Evolutionary conservation across 1,139 yeast species (phyloP).

Genomic region (Diutina scorzettiae): DNA sequence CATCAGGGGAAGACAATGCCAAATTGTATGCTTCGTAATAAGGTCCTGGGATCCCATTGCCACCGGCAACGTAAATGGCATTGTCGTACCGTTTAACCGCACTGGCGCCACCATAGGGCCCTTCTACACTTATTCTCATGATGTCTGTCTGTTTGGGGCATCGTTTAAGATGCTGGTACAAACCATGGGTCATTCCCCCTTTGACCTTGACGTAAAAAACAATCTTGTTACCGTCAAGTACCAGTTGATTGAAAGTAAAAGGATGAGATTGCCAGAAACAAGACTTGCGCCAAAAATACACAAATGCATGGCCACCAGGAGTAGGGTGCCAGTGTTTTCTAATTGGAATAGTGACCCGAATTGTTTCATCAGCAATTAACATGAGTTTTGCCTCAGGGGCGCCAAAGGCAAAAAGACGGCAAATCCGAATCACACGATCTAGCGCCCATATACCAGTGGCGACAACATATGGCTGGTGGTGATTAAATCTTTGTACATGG

Average conservation of each 20-base stretch:
- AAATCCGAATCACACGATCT: neutral
- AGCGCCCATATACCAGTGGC: conserved; percentile 1
- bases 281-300: conserved; percentile 31
- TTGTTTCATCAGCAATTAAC: conserved; percentile 4
- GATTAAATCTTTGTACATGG: conserved; percentile 27
- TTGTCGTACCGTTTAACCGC: conserved; percentile 39
- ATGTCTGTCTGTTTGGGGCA: conserved; percentile 31
- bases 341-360: neutral
- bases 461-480: neutral
- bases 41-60: conserved; percentile 59
- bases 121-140: conserved; percentile 39
- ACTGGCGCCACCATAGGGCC: conserved; percentile 39
- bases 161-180: conserved; percentile 23
- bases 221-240: conserved; percentile 15
- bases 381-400: conserved; percentile 1
- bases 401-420: neutral
- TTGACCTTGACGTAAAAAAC: conserved; percentile 15
- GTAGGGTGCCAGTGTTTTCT: conserved; percentile 22
- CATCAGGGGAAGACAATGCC: neutral
- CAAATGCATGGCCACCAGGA: conserved; percentile 43
- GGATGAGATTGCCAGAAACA: conserved; percentile 51
- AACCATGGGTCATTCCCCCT: conserved; percentile 23
- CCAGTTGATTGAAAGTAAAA: conserved; percentile 32
- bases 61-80: conserved; percentile 38
- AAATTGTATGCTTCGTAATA: conserved; percentile 17